phyloP scores from a whole-genome alignment of 306 rosid species.

The Trifolium subterraneum region DNA sequence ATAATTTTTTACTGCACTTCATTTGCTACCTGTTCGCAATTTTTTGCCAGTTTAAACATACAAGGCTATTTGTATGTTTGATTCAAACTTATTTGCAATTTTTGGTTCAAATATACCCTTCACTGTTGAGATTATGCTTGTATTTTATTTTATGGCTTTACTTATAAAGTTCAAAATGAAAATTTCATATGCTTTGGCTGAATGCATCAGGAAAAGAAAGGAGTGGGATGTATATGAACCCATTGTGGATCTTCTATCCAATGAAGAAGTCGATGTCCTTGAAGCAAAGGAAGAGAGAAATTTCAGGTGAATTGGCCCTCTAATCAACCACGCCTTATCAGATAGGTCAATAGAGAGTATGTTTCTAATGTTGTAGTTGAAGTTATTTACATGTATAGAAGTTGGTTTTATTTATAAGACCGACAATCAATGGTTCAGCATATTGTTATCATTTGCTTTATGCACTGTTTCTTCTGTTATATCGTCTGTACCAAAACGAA shows the following conservation, averaged over 20 bases:
- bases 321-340: constrained; percentile 14
- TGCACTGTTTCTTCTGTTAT: constrained; percentile 6
- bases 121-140: constrained; percentile 17
- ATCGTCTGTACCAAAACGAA: not conserved
- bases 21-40: not conserved
- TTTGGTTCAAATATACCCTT: not conserved
- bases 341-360: not conserved
- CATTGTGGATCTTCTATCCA: constrained; percentile 88
- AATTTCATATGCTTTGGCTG: constrained; percentile 29
- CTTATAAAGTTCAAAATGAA: constrained; percentile 20
- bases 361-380: not conserved
- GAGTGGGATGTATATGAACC: constrained; percentile 95
- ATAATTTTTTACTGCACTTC: not conserved
- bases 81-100: not conserved
- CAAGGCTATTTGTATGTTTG: constrained; percentile 10
- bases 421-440: not conserved
- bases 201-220: constrained; percentile 88
- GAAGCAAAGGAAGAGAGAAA: constrained; percentile 91
- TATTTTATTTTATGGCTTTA: not conserved
- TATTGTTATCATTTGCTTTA: constrained; percentile 9
- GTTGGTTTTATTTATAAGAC: not conserved
- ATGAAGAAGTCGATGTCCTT: constrained; percentile 92
- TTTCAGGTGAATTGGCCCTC: constrained; percentile 50
- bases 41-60: not conserved
- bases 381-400: constrained; percentile 5